phyloP scores from a whole-genome alignment of 108 stramenopile genomes.

The Hondaea fermentalgiana region DNA sequence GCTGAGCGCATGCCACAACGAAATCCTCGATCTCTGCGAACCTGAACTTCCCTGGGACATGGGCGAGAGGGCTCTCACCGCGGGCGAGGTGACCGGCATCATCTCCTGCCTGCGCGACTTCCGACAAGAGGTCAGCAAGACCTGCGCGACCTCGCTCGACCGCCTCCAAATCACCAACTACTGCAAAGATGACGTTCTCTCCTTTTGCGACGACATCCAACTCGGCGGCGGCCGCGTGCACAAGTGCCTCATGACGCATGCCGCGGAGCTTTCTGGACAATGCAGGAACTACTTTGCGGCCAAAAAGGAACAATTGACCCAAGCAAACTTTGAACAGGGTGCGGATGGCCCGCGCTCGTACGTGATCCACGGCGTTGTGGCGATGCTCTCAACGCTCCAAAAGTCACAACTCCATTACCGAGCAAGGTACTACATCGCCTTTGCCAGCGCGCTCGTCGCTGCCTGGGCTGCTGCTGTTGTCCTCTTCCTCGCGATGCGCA shows the following conservation, averaged over 20 bases:
- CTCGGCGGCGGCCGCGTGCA: neutral
- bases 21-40: neutral
- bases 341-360: too few species aligned
- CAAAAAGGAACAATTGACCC: neutral
- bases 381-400: too few species aligned
- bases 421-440: too few species aligned
- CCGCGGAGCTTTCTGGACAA: neutral
- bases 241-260: neutral
- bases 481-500: too few species aligned
- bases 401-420: too few species aligned
- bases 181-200: neutral
- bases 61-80: neutral
- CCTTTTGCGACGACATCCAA: neutral
- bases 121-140: neutral
- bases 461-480: too few species aligned
- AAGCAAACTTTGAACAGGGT: too few species aligned
- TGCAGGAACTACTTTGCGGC: neutral
- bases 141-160: neutral
- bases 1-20: neutral
- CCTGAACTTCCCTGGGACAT: neutral
- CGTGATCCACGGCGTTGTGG: too few species aligned
- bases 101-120: neutral
- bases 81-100: neutral
- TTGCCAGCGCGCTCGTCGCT: too few species aligned
- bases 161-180: neutral